phyloP scores from a whole-genome alignment of 345 rosid genomes.

The Pseudoturritis turrita region DNA sequence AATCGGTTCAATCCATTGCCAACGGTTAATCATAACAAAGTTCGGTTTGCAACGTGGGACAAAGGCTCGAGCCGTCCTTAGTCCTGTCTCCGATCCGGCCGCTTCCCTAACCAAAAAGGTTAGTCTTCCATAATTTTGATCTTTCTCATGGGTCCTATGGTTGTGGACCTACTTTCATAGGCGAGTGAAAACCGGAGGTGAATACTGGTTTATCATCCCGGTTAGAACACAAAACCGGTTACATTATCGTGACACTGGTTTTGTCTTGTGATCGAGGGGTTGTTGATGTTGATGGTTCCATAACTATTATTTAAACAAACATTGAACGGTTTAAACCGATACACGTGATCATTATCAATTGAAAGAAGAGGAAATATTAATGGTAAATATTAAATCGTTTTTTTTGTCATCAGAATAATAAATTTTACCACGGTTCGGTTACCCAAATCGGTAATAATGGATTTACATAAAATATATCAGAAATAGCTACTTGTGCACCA shows the following conservation, averaged over 20 bases:
- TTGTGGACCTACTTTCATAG: background rate
- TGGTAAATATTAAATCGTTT: background rate
- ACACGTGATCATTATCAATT: background rate
- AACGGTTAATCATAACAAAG: conserved; percentile 14
- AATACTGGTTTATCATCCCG: background rate
- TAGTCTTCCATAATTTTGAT: background rate
- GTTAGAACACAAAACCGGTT: background rate
- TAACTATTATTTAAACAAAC: background rate
- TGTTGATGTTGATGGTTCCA: conserved; percentile 12
- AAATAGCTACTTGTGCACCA: too few relatives aligned
- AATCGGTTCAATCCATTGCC: conserved; percentile 8
- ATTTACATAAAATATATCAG: too few relatives aligned
- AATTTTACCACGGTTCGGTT: too few relatives aligned
- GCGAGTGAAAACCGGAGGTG: background rate
- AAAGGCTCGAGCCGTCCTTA: conserved; percentile 29
- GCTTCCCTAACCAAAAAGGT: conserved; percentile 20
- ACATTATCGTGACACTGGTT: conserved; percentile 7
- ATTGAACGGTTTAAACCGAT: background rate
- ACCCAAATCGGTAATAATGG: too few relatives aligned
- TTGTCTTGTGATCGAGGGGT: conserved; percentile 2
- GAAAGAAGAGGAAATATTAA: background rate
- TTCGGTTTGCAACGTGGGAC: conserved; percentile 15
- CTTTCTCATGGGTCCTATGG: background rate
- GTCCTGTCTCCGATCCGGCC: conserved; percentile 29
- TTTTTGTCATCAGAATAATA: too few relatives aligned